Conservation (phyloP, 352 stramenopile species). For the Phytophthora kernoviae region DNA sequence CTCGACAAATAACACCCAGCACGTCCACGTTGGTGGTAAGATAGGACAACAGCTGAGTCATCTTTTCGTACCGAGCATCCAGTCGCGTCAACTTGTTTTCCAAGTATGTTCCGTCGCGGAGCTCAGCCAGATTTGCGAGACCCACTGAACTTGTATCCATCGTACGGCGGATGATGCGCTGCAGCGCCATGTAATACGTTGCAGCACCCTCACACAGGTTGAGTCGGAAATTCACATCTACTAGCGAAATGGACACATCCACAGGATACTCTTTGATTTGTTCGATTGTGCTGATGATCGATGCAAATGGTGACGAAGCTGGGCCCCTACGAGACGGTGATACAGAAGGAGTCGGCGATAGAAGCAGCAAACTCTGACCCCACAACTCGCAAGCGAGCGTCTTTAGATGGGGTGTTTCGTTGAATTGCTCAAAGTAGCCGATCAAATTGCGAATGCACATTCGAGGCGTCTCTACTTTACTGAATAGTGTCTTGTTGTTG, state of each 20-base stretch:
- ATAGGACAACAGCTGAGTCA: conserved; percentile 56
- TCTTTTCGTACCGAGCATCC: conserved; percentile 61
- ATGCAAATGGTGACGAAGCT: conserved; percentile 24
- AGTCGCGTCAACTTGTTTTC: conserved; percentile 56
- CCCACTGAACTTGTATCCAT: conserved; percentile 70
- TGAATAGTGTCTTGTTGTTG: conserved; percentile 62
- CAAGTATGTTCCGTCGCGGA: conserved; percentile 63
- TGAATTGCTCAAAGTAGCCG: conserved; percentile 71
- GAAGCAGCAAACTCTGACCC: conserved; percentile 55
- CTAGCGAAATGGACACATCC: conserved; percentile 68
- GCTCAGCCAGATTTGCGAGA: conserved; percentile 53
- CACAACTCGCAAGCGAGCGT: conserved; percentile 55
- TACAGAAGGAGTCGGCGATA: conserved; percentile 24
- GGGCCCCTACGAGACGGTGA: conserved; percentile 25
- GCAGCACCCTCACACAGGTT: conserved; percentile 61
- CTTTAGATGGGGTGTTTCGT: conserved; percentile 49
- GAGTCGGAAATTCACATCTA: conserved; percentile 66
- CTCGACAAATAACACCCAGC: conserved; percentile 60
- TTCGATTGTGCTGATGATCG: conserved; percentile 52
- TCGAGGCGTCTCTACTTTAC: conserved; percentile 37
- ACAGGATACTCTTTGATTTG: conserved; percentile 75
- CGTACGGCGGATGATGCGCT: conserved; percentile 69
- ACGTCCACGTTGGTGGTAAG: conserved; percentile 70
- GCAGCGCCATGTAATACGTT: conserved; percentile 61
- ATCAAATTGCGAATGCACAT: conserved; percentile 71